Percentiles rank a stretch among this genome's conserved stretches.
phyloP scores from a whole-genome alignment of 139 green algal species.

The Zygnema cylindricum region DNA sequence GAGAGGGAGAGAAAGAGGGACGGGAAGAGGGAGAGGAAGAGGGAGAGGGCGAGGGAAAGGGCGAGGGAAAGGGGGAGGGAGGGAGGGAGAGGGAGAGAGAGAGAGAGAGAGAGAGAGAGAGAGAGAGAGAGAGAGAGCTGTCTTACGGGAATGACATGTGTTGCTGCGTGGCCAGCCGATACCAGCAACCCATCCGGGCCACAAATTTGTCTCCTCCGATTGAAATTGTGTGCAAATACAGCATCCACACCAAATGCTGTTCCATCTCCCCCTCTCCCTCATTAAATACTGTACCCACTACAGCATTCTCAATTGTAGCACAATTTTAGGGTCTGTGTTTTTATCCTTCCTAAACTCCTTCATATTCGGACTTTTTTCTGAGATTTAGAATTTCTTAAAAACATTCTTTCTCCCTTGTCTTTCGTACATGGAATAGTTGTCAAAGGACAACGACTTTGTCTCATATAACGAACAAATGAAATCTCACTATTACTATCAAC shows the following conservation, averaged over 20 bases:
- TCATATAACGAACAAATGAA: no score
- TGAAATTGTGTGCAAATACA: constrained; percentile 41
- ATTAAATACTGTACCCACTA: no score
- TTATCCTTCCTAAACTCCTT: no score
- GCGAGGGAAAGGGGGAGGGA: not conserved
- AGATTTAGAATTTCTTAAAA: no score
- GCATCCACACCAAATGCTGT: constrained; percentile 53
- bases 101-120: constrained; percentile 28
- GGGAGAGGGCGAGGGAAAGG: constrained; percentile 4
- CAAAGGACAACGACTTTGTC: no score
- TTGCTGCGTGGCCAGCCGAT: constrained; percentile 44
- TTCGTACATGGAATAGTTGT: no score
- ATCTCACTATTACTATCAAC: no score
- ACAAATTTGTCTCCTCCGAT: constrained; percentile 4
- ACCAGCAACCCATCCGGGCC: constrained; percentile 51
- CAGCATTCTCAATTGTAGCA: no score
- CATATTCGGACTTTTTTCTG: no score
- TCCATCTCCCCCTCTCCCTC: not conserved
- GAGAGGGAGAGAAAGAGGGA: constrained; percentile 7
- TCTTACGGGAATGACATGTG: constrained; percentile 57
- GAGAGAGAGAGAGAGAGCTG: constrained; percentile 20
- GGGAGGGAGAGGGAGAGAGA: constrained; percentile 5
- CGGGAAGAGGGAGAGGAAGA: not conserved
- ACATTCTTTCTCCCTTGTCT: no score
- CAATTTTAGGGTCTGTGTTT: no score